Evolutionary conservation across 306 rosid species (phyloP), one percentile per base, ranked within the genome.

Genomic region (Medicago lupulina): DNA sequence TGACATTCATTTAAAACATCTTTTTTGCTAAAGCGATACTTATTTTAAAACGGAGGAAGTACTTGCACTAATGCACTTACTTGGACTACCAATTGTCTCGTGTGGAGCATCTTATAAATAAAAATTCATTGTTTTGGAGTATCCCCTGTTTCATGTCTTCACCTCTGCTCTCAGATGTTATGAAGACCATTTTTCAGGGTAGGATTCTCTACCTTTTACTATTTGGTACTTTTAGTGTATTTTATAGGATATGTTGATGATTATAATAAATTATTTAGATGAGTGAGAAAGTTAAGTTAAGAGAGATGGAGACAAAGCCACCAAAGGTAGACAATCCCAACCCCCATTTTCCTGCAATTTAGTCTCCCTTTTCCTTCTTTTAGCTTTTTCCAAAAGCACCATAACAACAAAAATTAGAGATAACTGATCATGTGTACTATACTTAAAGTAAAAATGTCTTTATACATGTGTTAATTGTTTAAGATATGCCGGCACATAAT

Each of bases 381-480:
- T 51, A 16, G 23, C 58, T 16, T 16, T 9, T 51, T n/a, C 16
- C n/a, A 23, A 51, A 51, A n/a, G 23, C 16, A 51, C 21, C 58
- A 46, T 14, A 46, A 46, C 16, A 51, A 51, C 21, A 51, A 51
- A 51, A 1, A 51, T 8, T 51, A 51, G 64, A 49, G 40, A 75
- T 64, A 6, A 51, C 25, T 51, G 46, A 39, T 65, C 17, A 5
- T 49, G 40, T 59, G 41, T 21, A 14, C 63, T 19, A 31, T 40
- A 70, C 38, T 67, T 3, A 9, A 34, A 43, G 71, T 15, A 14
- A 39, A 63, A 71, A 23, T 63, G n/a, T 51, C 49, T 50, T 71
- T 71, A 36, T 54, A 51, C 57, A 62, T 51, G 55, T 15, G 49
- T 21, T 61, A 60, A 78, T 71, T 71, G 51, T 13, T 71, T 70